Conservation (phyloP, 345 rosid species). For the Murraya koenigii region DNA sequence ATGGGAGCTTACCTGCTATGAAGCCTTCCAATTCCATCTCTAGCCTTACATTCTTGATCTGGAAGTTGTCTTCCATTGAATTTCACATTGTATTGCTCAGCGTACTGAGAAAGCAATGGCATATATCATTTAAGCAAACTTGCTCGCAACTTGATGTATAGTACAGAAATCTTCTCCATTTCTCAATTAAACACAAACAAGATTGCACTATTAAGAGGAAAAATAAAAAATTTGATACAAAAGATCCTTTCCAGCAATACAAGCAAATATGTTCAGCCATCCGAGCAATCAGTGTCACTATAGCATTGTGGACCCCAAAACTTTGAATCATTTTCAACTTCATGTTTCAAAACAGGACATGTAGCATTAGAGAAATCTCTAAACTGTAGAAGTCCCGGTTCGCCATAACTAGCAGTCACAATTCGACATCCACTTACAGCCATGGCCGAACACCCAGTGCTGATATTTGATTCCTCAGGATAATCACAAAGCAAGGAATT, state of each 20-base stretch:
- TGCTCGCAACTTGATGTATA: neutral
- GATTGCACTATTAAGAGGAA: neutral
- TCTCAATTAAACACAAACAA: neutral
- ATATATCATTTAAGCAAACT: neutral
- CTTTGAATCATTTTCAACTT: slow-evolving; percentile 33
- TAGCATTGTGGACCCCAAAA: slow-evolving; percentile 44
- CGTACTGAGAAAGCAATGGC: neutral
- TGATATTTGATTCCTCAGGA: slow-evolving; percentile 10
- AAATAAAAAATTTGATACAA: neutral
- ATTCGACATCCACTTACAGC: slow-evolving; percentile 45
- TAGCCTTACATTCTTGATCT: neutral
- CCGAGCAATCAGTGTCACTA: slow-evolving; percentile 17
- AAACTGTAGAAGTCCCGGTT: slow-evolving; percentile 18
- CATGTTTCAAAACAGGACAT: slow-evolving; percentile 23
- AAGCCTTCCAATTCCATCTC: neutral
- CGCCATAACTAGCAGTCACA: slow-evolving; percentile 29
- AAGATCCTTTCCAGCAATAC: neutral
- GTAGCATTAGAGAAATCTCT: slow-evolving; percentile 45
- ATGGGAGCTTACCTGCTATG: neutral
- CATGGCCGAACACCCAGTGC: slow-evolving; percentile 45
- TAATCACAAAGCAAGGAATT: slow-evolving; percentile 41
- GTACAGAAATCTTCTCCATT: neutral
- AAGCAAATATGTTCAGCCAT: slow-evolving; percentile 7
- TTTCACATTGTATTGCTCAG: neutral
- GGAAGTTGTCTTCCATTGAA: neutral